Evolutionary conservation across 495 filamentous ascomycete species (phyloP).

Genomic region (Penicillium herquei): DNA sequence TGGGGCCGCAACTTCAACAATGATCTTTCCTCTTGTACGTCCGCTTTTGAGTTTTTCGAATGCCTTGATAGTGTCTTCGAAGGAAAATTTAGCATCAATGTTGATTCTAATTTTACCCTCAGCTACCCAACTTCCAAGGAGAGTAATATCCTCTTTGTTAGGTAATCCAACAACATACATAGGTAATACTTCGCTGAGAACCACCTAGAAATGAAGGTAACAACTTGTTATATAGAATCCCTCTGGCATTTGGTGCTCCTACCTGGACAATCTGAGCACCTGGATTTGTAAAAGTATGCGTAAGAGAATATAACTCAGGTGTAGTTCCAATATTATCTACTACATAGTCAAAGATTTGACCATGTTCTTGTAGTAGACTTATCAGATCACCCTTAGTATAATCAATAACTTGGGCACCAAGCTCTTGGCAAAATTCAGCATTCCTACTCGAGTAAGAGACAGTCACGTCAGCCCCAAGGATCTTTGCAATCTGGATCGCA

Average conservation of each 20-base stretch:
- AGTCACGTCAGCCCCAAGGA: slow-evolving; percentile 58
- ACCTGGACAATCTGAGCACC: neutral
- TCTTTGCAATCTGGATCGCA: slow-evolving; percentile 64
- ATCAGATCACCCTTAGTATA: neutral
- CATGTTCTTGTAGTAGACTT: neutral
- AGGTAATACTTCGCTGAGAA: neutral
- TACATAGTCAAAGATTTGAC: neutral
- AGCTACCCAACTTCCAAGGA: neutral
- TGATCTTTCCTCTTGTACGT: neutral
- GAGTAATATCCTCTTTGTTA: neutral
- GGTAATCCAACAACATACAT: neutral
- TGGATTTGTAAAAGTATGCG: neutral
- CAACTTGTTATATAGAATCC: neutral
- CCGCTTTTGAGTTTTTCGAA: neutral
- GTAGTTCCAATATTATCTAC: neutral
- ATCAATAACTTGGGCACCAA: neutral
- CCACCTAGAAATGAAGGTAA: neutral
- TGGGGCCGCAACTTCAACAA: neutral
- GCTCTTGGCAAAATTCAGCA: neutral
- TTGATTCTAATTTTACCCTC: neutral
- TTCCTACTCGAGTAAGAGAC: slow-evolving; percentile 32
- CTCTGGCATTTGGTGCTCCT: neutral
- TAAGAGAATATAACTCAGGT: neutral
- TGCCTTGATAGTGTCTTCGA: neutral
- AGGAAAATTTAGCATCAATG: neutral